These are phyloP conservation scores for Fusarium sp. DNA, from an alignment of 2,329 filamentous ascomycete genomes.

Conservation along the genomic window DNA sequence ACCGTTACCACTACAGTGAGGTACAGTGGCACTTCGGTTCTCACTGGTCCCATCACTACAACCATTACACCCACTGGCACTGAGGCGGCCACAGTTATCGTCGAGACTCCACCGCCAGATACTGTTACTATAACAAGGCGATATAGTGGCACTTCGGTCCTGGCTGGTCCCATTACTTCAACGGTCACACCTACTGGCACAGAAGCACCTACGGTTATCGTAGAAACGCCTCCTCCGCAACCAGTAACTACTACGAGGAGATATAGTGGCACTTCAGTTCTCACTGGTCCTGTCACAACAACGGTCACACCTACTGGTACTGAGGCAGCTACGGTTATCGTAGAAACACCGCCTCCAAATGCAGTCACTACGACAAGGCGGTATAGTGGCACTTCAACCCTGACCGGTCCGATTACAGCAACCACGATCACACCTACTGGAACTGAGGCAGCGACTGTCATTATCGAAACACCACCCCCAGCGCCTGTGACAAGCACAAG, in stretches of 20 bases:
- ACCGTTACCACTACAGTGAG: slow-evolving; percentile 3
- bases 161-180: slow-evolving; percentile 1
- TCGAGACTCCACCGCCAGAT: slow-evolving; percentile 5
- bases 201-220: not conserved
- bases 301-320: slow-evolving; percentile 6
- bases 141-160: slow-evolving; percentile 7
- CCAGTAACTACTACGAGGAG: not conserved
- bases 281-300: slow-evolving; percentile 2
- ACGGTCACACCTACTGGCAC: slow-evolving; percentile 4
- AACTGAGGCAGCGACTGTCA: slow-evolving; percentile 3
- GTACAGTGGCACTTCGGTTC: slow-evolving; percentile 1
- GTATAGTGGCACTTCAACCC: not conserved
- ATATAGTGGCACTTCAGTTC: slow-evolving; percentile 8
- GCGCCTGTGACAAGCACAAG: slow-evolving; percentile 1
- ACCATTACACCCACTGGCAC: not conserved
- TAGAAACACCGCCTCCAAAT: not conserved
- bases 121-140: slow-evolving; percentile 1
- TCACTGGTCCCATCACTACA: not conserved
- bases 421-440: slow-evolving; percentile 7
- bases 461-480: slow-evolving; percentile 11
- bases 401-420: not conserved
- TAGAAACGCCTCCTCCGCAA: slow-evolving; percentile 1
- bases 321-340: not conserved
- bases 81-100: not conserved
- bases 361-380: slow-evolving; percentile 5